Conservation (phyloP, 805 yeast genomes). For the Wickerhamiella shivajii region DNA sequence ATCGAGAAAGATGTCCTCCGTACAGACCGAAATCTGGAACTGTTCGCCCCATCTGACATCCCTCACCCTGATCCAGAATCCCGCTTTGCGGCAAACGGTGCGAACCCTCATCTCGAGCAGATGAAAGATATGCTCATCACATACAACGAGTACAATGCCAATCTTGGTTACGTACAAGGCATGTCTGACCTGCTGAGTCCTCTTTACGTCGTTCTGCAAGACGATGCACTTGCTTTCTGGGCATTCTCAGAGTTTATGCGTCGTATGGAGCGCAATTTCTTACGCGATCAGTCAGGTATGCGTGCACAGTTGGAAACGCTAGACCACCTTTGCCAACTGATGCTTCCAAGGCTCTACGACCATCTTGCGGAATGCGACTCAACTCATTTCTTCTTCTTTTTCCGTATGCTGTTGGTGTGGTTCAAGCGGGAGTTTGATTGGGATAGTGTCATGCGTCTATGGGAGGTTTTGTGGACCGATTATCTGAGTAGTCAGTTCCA, state of each 20-base stretch:
- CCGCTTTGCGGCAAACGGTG: conserved; percentile 45
- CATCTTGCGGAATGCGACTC: conserved; percentile 83
- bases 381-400: conserved; percentile 80
- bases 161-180: conserved; percentile 93
- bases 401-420: conserved; percentile 92
- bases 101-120: conserved; percentile 63
- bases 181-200: conserved; percentile 92
- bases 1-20: conserved; percentile 89
- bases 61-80: conserved; percentile 31
- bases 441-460: conserved; percentile 59
- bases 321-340: conserved; percentile 73
- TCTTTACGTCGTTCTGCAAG: conserved; percentile 44
- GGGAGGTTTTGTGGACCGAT: conserved; percentile 92
- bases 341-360: conserved; percentile 70
- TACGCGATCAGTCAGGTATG: conserved; percentile 89
- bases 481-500: conserved; percentile 76
- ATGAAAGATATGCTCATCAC: conserved; percentile 71
- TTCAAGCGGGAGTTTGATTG: conserved; percentile 81
- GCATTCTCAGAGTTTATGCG: conserved; percentile 80
- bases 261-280: conserved; percentile 85
- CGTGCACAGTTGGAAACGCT: conserved; percentile 71
- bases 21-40: conserved; percentile 64
- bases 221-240: conserved; percentile 78
- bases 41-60: conserved; percentile 39
- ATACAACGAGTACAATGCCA: conserved; percentile 67